Conservation (phyloP, 371 early-diverging fungal species). For the Phascolomyces articulosus region DNA sequence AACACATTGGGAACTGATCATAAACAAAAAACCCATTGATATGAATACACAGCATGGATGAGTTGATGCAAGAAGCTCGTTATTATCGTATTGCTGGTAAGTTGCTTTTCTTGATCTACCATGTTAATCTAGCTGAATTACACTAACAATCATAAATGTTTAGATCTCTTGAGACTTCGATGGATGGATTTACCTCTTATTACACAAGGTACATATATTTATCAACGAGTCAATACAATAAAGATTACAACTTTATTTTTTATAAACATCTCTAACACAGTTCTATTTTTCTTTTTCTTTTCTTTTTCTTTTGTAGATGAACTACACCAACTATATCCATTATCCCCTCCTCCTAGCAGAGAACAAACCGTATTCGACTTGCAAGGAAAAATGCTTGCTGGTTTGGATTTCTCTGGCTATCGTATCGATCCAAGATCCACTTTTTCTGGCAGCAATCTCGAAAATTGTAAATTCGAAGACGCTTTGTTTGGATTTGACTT, state of each 20-base stretch:
- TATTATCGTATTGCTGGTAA: slow-evolving; percentile 38
- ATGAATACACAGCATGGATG: slow-evolving; percentile 39
- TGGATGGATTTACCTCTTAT: slow-evolving; percentile 33
- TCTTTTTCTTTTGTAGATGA: slow-evolving; percentile 23
- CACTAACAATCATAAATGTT: background rate
- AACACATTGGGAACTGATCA: too few relatives aligned
- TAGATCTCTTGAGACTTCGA: slow-evolving; percentile 31
- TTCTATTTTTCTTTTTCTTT: background rate
- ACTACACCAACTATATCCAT: slow-evolving; percentile 27
- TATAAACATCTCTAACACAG: too few relatives aligned
- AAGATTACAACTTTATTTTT: too few relatives aligned
- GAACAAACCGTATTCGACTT: slow-evolving; percentile 24
- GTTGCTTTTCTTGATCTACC: background rate
- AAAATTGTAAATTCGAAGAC: slow-evolving; percentile 26
- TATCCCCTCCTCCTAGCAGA: background rate
- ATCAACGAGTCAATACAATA: too few relatives aligned
- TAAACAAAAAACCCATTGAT: too few relatives aligned
- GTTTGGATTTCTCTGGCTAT: slow-evolving; percentile 36
- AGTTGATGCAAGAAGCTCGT: slow-evolving; percentile 45
- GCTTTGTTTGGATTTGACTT: slow-evolving; percentile 40
- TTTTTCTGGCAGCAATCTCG: slow-evolving; percentile 38
- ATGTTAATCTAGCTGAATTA: too few relatives aligned
- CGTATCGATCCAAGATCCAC: slow-evolving; percentile 39
- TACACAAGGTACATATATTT: slow-evolving; percentile 32
- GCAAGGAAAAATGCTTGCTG: slow-evolving; percentile 24